Conservation (phyloP, 1,284 basidiomycete species). For the Ceratobasidium sp. region DNA sequence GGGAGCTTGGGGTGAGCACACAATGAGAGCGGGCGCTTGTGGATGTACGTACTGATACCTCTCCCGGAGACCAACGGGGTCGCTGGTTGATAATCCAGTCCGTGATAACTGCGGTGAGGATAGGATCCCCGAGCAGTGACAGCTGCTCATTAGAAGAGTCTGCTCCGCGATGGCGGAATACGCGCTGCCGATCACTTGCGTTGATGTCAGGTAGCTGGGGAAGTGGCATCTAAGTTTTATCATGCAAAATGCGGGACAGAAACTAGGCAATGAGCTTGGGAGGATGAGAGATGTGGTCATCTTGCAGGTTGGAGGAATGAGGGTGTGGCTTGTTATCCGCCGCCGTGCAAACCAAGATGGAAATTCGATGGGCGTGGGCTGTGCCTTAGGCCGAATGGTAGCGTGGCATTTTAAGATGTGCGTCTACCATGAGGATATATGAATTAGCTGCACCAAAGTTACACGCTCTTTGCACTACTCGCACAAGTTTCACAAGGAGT, state of each 20-base stretch:
- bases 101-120: conserved; percentile 39
- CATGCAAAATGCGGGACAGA: conserved; percentile 15
- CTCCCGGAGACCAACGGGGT: conserved; percentile 36
- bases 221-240: conserved; percentile 33
- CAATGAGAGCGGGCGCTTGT: neutral
- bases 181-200: conserved; percentile 32
- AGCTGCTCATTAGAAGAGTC: conserved; percentile 37
- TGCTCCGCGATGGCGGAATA: conserved; percentile 37
- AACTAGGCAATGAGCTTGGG: neutral
- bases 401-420: neutral
- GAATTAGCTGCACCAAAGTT: neutral
- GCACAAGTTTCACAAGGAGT: conserved; percentile 1
- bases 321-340: neutral
- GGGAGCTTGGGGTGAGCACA: neutral
- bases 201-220: conserved; percentile 30
- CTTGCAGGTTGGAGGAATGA: neutral
- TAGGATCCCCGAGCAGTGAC: conserved; percentile 38
- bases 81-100: conserved; percentile 36
- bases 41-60: conserved; percentile 28
- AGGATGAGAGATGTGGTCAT: conserved; percentile 7
- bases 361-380: neutral
- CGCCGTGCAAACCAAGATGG: neutral
- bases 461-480: conserved; percentile 7
- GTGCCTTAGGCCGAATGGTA: neutral
- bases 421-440: neutral